Conservation (phyloP, 192 early-diverging fungal genomes). For the Phycomyces nitens region DNA sequence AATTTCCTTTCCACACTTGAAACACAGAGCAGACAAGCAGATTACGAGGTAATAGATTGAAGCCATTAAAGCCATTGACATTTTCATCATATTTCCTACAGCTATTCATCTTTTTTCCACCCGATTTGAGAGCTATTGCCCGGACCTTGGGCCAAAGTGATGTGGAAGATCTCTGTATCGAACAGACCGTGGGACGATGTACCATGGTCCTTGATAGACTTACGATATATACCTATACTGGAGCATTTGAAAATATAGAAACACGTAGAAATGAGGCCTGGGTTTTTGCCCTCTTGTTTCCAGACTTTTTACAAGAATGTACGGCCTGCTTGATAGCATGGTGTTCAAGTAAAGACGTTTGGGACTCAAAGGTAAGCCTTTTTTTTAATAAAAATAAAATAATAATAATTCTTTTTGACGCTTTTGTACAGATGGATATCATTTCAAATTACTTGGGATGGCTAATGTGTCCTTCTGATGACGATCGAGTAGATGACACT, state of each 20-base stretch:
- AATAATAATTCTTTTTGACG: background rate
- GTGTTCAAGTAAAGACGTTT: background rate
- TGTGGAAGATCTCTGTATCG: too few species aligned
- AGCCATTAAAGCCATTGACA: background rate
- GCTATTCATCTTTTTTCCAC: too few species aligned
- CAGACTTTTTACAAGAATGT: background rate
- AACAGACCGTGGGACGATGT: background rate
- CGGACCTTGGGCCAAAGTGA: too few species aligned
- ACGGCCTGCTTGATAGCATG: background rate
- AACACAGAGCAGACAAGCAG: background rate
- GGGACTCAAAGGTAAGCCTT: background rate
- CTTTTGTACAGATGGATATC: background rate
- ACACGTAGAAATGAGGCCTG: background rate
- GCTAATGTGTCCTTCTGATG: constrained; percentile 14
- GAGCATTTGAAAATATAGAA: background rate
- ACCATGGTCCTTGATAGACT: background rate
- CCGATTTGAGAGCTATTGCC: too few species aligned
- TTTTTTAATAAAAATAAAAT: background rate
- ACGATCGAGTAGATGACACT: constrained; percentile 3
- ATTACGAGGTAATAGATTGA: background rate
- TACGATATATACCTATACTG: background rate
- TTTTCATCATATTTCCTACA: too few species aligned
- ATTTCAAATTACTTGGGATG: background rate
- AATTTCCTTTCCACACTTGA: background rate
- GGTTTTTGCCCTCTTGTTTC: background rate